A percentile compares a stretch with the other conserved stretches of the same genome.
phyloP scores from a whole-genome alignment of 1,284 basidiomycete species.

The Moesziomyces aphidis region DNA sequence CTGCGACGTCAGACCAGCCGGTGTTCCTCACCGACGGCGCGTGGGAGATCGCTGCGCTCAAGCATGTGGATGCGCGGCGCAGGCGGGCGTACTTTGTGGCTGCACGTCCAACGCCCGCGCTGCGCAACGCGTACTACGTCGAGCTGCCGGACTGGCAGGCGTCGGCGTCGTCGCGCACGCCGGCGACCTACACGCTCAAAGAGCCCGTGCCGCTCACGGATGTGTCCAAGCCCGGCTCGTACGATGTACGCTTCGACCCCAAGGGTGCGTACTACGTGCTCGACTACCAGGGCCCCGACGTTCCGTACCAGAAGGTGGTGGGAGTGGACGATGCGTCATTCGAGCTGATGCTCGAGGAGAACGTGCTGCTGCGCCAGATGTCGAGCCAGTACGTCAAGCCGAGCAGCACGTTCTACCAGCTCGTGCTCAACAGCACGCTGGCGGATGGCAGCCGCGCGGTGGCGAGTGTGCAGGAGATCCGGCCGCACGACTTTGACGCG shows the following conservation, averaged over 20 bases:
- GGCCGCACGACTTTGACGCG: conserved; percentile 90
- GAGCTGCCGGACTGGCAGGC: conserved; percentile 49
- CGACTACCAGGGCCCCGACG: conserved; percentile 81
- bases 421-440: conserved; percentile 42
- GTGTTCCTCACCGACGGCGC: conserved; percentile 80
- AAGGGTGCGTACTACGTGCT: conserved; percentile 78
- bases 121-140: conserved; percentile 80
- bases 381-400: conserved; percentile 79
- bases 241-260: conserved; percentile 69
- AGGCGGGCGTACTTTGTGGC: conserved; percentile 87
- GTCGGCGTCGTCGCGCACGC: conserved; percentile 47
- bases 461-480: conserved; percentile 87
- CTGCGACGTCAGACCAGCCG: conserved; percentile 29
- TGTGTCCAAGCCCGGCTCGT: conserved; percentile 74
- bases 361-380: conserved; percentile 79
- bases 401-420: conserved; percentile 71
- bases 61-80: conserved; percentile 77
- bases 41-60: conserved; percentile 87
- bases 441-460: conserved; percentile 70
- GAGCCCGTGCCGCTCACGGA: conserved; percentile 77
- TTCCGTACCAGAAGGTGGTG: conserved; percentile 87
- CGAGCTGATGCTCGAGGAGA: conserved; percentile 75
- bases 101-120: conserved; percentile 82
- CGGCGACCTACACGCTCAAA: conserved; percentile 74
- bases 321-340: conserved; percentile 75